These are phyloP conservation scores for Arthrobotrys entomopaga DNA, from an alignment of 2,329 filamentous ascomycete genomes.

Conservation along the genomic window DNA sequence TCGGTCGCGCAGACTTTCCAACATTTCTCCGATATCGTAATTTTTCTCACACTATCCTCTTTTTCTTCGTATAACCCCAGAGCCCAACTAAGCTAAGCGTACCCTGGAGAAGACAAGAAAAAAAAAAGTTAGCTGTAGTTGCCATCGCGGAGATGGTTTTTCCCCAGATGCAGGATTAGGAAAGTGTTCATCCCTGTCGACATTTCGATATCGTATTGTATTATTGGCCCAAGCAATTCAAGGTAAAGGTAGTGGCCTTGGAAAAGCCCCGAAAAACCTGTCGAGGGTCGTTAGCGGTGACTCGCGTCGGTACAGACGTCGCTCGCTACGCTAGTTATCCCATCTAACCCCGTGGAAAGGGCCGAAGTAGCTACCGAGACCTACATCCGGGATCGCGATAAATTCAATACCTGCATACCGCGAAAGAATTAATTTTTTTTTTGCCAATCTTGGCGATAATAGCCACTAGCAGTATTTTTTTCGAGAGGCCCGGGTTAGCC, in stretches of 20 bases:
- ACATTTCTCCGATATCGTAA: not conserved
- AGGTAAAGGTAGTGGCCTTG: not conserved
- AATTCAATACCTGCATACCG: not conserved
- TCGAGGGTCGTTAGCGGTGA: constrained; percentile 13
- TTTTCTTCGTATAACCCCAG: constrained; percentile 24
- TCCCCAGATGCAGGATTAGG: constrained; percentile 50
- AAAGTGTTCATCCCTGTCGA: constrained; percentile 20
- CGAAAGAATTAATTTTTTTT: not conserved
- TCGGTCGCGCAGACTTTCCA: constrained; percentile 27
- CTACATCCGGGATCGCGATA: constrained; percentile 11
- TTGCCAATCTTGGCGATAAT: constrained; percentile 25
- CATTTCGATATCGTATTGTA: not conserved
- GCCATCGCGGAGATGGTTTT: constrained; percentile 6
- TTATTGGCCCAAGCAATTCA: too few species aligned
- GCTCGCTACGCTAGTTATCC: too few species aligned
- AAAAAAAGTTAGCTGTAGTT: constrained; percentile 4
- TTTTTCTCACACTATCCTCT: constrained; percentile 13
- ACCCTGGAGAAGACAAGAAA: constrained; percentile 41
- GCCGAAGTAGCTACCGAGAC: constrained; percentile 50
- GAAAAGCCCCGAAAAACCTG: constrained; percentile 47
- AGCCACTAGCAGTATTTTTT: constrained; percentile 17
- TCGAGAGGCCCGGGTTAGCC: constrained; percentile 43
- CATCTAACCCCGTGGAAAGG: constrained; percentile 7
- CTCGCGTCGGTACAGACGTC: not conserved
- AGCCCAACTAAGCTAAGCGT: constrained; percentile 9